phyloP scores from a whole-genome alignment of 2,329 filamentous ascomycete species.

The Microdochium nivale region DNA sequence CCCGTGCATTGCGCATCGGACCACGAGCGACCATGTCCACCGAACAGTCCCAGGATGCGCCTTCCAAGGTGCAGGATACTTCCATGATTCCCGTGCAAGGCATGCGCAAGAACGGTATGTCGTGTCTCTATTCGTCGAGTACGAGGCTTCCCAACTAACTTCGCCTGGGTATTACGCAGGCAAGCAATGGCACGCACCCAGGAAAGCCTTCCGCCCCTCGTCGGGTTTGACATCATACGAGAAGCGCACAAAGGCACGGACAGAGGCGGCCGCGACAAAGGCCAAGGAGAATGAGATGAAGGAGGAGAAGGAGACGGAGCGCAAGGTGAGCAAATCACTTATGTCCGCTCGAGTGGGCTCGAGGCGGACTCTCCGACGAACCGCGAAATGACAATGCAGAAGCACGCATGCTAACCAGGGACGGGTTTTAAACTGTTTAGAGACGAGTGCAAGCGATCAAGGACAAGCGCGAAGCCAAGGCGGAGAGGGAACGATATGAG shows the following conservation, averaged over 20 bases:
- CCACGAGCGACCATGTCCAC: conserved; percentile 33
- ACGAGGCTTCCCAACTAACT: neutral
- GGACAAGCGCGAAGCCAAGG: conserved; percentile 80
- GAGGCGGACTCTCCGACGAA: too few relatives aligned
- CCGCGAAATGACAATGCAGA: too few relatives aligned
- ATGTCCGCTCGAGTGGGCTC: neutral
- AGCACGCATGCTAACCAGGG: neutral
- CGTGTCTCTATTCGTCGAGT: neutral
- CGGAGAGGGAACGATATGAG: conserved; percentile 85
- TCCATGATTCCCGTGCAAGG: conserved; percentile 38
- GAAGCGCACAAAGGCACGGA: conserved; percentile 63
- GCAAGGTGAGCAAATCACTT: conserved; percentile 49
- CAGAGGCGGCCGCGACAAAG: conserved; percentile 68
- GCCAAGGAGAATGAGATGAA: conserved; percentile 93
- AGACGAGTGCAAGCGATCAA: conserved; percentile 70
- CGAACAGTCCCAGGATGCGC: conserved; percentile 17
- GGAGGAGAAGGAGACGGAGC: conserved; percentile 85
- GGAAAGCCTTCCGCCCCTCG: conserved; percentile 76
- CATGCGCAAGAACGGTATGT: conserved; percentile 75
- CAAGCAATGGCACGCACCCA: conserved; percentile 86
- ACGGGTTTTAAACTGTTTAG: conserved; percentile 32
- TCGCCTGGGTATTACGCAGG: conserved; percentile 41
- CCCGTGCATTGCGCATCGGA: neutral
- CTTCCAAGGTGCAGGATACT: conserved; percentile 24
- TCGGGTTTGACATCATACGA: conserved; percentile 72